Evolutionary conservation across 2,329 filamentous ascomycete genomes (phyloP).

Genomic region (Pseudogymnoascus destructans): DNA sequence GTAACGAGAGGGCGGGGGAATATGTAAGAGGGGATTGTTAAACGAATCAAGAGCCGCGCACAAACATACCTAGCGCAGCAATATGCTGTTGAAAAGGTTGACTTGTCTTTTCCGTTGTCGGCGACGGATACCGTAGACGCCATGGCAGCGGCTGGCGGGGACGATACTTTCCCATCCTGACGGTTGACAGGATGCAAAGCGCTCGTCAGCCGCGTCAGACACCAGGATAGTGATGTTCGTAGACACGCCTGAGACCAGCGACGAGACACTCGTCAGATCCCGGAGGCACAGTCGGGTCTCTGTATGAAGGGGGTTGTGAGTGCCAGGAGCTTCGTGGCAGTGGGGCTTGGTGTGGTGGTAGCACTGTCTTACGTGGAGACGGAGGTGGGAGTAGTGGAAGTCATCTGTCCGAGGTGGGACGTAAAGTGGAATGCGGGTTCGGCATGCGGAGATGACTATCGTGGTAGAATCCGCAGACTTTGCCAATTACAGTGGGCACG

Average conservation of each 20-base stretch:
- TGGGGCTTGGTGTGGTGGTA: background rate
- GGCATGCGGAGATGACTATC: background rate
- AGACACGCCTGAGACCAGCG: background rate
- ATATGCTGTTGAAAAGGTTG: background rate
- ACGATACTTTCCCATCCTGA: background rate
- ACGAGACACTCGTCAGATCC: background rate
- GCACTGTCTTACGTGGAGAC: background rate
- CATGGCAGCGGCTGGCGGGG: background rate
- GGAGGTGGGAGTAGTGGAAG: background rate
- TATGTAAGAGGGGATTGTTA: too few species aligned
- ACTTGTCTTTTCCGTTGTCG: background rate
- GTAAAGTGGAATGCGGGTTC: background rate
- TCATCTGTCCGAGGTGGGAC: background rate
- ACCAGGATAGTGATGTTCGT: background rate
- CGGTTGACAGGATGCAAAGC: background rate
- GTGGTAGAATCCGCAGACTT: background rate
- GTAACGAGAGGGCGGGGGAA: background rate
- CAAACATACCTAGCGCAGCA: background rate
- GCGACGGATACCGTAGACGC: background rate
- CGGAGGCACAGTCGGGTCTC: background rate
- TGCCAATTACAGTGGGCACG: background rate
- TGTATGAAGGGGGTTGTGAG: background rate
- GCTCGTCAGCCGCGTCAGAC: background rate
- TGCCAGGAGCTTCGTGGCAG: background rate
- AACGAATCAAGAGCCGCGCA: background rate